Evolutionary conservation across 164 flowering plant genomes (phyloP).

Genomic region (Houttuynia cordata): DNA sequence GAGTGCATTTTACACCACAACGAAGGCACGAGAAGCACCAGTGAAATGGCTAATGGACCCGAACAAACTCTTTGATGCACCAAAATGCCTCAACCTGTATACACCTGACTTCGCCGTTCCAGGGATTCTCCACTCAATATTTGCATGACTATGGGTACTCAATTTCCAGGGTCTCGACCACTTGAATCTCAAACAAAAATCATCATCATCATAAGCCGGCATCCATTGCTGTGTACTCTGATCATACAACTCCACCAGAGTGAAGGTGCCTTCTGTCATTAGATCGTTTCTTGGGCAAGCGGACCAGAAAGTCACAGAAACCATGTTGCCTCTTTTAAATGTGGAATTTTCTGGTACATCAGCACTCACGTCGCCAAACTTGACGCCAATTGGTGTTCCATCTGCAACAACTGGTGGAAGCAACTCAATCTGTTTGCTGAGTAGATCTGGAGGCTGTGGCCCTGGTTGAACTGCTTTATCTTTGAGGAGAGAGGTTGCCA

Average conservation of each 20-base stretch:
- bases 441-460: constrained; percentile 82
- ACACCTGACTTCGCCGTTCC: constrained; percentile 54
- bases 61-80: constrained; percentile 57
- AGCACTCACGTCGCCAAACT: constrained; percentile 55
- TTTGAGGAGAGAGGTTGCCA: constrained; percentile 51
- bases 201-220: constrained; percentile 90
- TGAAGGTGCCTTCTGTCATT: constrained; percentile 90
- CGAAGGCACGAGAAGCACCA: constrained; percentile 83
- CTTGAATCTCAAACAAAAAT: constrained; percentile 72
- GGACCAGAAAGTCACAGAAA: constrained; percentile 68
- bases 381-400: constrained; percentile 50
- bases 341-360: constrained; percentile 74
- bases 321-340: constrained; percentile 59
- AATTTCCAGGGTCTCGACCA: constrained; percentile 83
- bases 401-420: constrained; percentile 78
- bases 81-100: constrained; percentile 81
- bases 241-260: constrained; percentile 67
- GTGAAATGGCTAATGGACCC: constrained; percentile 70
- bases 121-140: constrained; percentile 85
- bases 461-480: constrained; percentile 43
- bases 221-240: constrained; percentile 45
- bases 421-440: constrained; percentile 67
- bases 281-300: constrained; percentile 96
- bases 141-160: constrained; percentile 63
- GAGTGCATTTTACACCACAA: constrained; percentile 30